Evolutionary conservation across 2,329 filamentous ascomycete genomes (phyloP), one percentile per base, ranked within the genome.

Genomic region (Colletotrichum sp.): DNA sequence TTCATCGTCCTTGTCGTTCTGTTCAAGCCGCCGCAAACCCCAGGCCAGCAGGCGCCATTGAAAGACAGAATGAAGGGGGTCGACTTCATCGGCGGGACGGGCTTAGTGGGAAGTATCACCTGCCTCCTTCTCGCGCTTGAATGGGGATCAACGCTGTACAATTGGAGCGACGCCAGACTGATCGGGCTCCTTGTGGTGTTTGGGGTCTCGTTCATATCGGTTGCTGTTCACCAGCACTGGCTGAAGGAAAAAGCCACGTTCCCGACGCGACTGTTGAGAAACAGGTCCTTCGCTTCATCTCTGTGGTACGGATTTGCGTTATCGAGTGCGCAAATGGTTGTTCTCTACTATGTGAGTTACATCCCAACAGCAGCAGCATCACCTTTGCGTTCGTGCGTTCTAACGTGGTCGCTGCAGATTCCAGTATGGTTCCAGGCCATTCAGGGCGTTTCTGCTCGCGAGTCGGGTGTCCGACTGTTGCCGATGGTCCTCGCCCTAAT

Each of bases 381-480:
- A 6, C 4, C 10, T 4, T 7, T 21, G 18, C n/a, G 44, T 2
- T 52, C 10, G 18, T 1, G 44, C 10, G 44, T 13, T 32, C 28
- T 62, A 13, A 62, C 28, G 7, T 12, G 28, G 28, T 62, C 59
- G 59, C 13, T 44, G 16, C 16, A 84, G 76, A 71, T 87, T 3
- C 85, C 87, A 1, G 84, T 88, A 34, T 89, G 86, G 85, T 88
- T 89, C 80, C 86, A 88, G 77, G 84, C 86, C 6, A 84, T 88
- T 10, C 82, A 87, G 44, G 85, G 84, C n/a, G 83, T 83, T 30
- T 82, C 80, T 5, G 83, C 87, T 0, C 81, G 84, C n/a, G 81
- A 83, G 65, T 86, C 85, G 9, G 86, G 86, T 5, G 83, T 87
- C 32, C 82, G 82, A 16, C 85, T 84, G 65, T 78, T 88, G 10